Base-by-base conservation (phyloP, 1,139 yeast genomes). In the Suhomyces bokatorum region DNA sequence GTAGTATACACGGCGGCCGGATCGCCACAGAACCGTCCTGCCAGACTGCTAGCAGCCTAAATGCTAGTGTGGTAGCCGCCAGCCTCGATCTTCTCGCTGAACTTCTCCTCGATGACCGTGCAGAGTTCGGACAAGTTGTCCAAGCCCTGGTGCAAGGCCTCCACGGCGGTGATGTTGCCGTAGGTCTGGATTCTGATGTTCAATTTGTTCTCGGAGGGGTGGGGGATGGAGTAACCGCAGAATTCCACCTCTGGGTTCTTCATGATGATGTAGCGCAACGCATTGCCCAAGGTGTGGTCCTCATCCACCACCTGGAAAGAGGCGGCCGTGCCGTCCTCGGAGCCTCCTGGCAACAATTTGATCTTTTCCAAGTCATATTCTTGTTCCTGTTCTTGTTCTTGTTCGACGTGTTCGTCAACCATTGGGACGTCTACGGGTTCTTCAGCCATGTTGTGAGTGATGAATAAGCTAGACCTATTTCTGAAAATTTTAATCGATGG, bases 201-300 rank as follows among this genome's bases (percentile, higher is more conserved):
- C 69, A 93, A 72, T 57, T 87, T 86, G 49, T 89, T 80, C 67
- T 95, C 99, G 30, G 97, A 88, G 26, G 99, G 99, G 68, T 93
- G 99, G n/a, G 99, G 99, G 52, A 93, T 95, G 40, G 97, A 88
- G 70, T 93, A 93, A 47, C 99, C 99, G 62, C 98, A 93, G 66
- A 95, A 93, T 62, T 93, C 99, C 29, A 93, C 98, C 55, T 90
- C 96, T 32, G 97, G 97, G 69, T 93, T 93, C 70, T 91, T 91
- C 97, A 93, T 90, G 57, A 93, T 89, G 60, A 93, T 82, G 66
- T 90, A 91, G 63, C 97, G 83, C 48, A 93, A 77, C 5, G 98
- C 87, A 63, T 93, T 93, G 22, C 98, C 99, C 46, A 93, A 69
- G 1, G 99, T 93, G 64, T 93, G 99, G 66, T 93, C 98, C 66